These are phyloP conservation scores for Hansenula lynferdii DNA, from an alignment of 1,139 yeast genomes.

Conservation along the genomic window DNA sequence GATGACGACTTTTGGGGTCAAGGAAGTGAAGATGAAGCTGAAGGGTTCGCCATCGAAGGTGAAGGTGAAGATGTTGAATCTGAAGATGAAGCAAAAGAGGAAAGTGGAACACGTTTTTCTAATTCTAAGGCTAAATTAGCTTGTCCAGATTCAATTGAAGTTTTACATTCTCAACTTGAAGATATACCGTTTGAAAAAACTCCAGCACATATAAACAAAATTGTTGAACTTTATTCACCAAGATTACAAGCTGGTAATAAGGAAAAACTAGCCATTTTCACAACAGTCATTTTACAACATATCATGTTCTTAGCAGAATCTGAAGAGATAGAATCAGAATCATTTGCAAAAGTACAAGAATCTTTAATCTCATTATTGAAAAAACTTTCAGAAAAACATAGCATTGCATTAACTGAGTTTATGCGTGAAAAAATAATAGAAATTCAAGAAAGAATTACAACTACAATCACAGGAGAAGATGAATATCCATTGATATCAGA, in stretches of 20 bases:
- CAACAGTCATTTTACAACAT: slow-evolving; percentile 62
- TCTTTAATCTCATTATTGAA: slow-evolving; percentile 48
- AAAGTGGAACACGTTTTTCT: slow-evolving; percentile 10
- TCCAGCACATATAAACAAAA: slow-evolving; percentile 43
- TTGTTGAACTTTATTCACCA: slow-evolving; percentile 67
- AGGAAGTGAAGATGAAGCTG: slow-evolving; percentile 46
- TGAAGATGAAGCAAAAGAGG: slow-evolving; percentile 20
- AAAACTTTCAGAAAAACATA: slow-evolving; percentile 60
- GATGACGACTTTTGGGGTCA: slow-evolving; percentile 40
- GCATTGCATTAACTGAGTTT: slow-evolving; percentile 54
- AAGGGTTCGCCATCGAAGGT: slow-evolving; percentile 22
- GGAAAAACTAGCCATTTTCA: slow-evolving; percentile 62
- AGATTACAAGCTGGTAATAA: slow-evolving; percentile 79
- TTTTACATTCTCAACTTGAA: slow-evolving; percentile 38
- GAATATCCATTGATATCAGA: slow-evolving; percentile 44
- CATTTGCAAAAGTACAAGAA: slow-evolving; percentile 33
- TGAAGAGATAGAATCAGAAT: slow-evolving; percentile 23
- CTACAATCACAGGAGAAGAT: slow-evolving; percentile 15
- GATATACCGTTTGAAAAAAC: slow-evolving; percentile 39
- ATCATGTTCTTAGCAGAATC: slow-evolving; percentile 45
- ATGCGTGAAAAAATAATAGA: slow-evolving; percentile 43
- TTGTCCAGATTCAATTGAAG: slow-evolving; percentile 60
- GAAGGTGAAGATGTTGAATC: slow-evolving; percentile 22
- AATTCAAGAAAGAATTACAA: slow-evolving; percentile 45
- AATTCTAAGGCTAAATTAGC: slow-evolving; percentile 14